These are phyloP conservation scores for Aspergillus sp. DNA, from an alignment of 2,329 filamentous ascomycete species.

Conservation along the genomic window DNA sequence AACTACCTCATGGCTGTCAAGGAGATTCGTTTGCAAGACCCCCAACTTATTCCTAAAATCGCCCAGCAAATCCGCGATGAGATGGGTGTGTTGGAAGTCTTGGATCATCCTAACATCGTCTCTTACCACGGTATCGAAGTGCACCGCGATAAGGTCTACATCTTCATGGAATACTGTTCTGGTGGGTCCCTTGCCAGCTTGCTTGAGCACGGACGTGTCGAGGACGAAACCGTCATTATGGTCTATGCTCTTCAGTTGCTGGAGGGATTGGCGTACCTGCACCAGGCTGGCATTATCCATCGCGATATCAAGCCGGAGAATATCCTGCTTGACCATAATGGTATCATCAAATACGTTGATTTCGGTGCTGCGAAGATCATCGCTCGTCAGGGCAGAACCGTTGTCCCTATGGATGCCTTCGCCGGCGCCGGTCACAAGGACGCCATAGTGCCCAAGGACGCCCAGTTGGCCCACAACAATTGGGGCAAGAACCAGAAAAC, in stretches of 20 bases:
- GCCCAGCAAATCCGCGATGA: conserved; percentile 94
- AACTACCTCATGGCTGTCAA: conserved; percentile 98
- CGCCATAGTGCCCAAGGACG: conserved; percentile 32
- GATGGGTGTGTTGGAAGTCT: conserved; percentile 91
- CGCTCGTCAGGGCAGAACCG: conserved; percentile 85
- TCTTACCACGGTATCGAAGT: conserved; percentile 98
- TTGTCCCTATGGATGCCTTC: conserved; percentile 66
- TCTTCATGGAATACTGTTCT: conserved; percentile 99
- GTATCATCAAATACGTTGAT: conserved; percentile 98
- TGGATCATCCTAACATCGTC: conserved; percentile 97
- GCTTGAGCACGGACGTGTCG: conserved; percentile 92
- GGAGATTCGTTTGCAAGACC: conserved; percentile 95
- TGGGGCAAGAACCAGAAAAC: conserved; percentile 69
- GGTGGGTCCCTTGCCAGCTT: conserved; percentile 88
- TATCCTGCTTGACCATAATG: conserved; percentile 93
- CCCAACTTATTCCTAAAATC: conserved; percentile 91
- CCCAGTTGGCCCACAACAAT: conserved; percentile 31
- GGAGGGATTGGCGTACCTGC: conserved; percentile 90
- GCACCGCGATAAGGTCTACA: conserved; percentile 98
- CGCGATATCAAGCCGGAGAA: conserved; percentile 99
- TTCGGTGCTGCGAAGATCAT: conserved; percentile 98
- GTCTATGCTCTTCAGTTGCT: conserved; percentile 93
- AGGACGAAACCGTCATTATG: conserved; percentile 96
- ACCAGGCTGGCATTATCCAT: conserved; percentile 88
- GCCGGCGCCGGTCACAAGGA: conserved; percentile 47